Evolutionary conservation across 306 rosid species (phyloP).

Genomic region (Fragaria nilgerrensis): DNA sequence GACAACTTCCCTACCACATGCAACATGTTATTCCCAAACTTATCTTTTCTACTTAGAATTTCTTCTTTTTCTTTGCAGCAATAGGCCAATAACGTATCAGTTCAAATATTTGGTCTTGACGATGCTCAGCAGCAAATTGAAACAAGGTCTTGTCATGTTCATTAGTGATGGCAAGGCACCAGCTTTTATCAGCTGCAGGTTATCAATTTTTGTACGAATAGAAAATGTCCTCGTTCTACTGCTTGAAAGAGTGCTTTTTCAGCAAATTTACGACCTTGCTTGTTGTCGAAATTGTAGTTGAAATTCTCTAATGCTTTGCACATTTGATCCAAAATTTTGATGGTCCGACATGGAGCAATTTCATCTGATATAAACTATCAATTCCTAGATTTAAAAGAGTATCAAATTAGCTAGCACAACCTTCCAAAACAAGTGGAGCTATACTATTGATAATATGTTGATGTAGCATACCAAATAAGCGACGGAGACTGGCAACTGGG

Average conservation of each 20-base stretch:
- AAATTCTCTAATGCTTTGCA: not conserved
- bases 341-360: not conserved
- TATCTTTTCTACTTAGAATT: no score
- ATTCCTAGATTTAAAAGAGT: not conserved
- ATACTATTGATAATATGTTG: not conserved
- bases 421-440: not conserved
- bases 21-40: no score
- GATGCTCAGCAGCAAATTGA: no score
- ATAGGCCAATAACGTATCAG: fast-evolving
- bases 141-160: no score
- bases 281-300: not conserved
- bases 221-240: no score
- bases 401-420: no score
- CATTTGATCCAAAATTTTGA: not conserved
- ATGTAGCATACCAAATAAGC: not conserved
- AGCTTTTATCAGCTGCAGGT: fast-evolving
- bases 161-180: no score
- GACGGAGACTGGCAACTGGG: not conserved
- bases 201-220: fast-evolving
- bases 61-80: no score
- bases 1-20: no score
- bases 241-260: no score
- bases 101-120: no score
- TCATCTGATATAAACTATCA: not conserved
- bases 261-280: no score